Evolutionary conservation across 1,284 basidiomycete species (phyloP).

Genomic region (Microbotryum silenes-acaulis): DNA sequence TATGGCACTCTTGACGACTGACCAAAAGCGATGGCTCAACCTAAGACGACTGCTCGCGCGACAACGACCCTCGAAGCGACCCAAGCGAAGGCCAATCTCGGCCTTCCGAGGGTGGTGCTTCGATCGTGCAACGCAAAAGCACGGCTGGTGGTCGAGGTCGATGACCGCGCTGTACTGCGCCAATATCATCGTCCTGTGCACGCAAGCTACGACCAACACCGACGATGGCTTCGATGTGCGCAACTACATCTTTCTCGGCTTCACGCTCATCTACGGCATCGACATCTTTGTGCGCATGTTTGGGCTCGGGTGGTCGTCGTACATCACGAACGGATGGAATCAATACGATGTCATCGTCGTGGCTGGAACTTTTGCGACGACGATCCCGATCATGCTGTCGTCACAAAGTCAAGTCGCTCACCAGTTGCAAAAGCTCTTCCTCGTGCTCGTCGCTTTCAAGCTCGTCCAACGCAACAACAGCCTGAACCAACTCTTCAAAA

Average conservation of each 20-base stretch:
- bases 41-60: slow-evolving; percentile 79
- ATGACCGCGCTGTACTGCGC: slow-evolving; percentile 76
- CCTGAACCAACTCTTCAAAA: slow-evolving; percentile 95
- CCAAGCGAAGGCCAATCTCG: slow-evolving; percentile 51
- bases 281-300: slow-evolving; percentile 72
- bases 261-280: slow-evolving; percentile 66
- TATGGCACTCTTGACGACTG: slow-evolving; percentile 68
- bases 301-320: slow-evolving; percentile 79
- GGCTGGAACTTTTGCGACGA: slow-evolving; percentile 74
- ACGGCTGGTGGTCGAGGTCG: slow-evolving; percentile 82
- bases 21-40: slow-evolving; percentile 95
- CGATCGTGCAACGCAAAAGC: slow-evolving; percentile 79
- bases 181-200: slow-evolving; percentile 83
- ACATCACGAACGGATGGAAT: slow-evolving; percentile 78
- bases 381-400: slow-evolving; percentile 60
- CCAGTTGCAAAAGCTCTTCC: slow-evolving; percentile 84
- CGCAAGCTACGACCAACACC: slow-evolving; percentile 63
- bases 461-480: slow-evolving; percentile 81
- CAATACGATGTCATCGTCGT: slow-evolving; percentile 81
- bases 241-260: slow-evolving; percentile 65
- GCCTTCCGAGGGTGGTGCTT: slow-evolving; percentile 76
- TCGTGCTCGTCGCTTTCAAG: slow-evolving; percentile 89
- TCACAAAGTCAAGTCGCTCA: slow-evolving; percentile 8
- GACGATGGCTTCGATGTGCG: slow-evolving; percentile 50
- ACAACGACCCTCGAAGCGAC: slow-evolving; percentile 77